Evolutionary conservation across 352 stramenopile genomes (phyloP), one percentile per base, ranked within the genome.

Genomic region (Aphanomyces euteiches): DNA sequence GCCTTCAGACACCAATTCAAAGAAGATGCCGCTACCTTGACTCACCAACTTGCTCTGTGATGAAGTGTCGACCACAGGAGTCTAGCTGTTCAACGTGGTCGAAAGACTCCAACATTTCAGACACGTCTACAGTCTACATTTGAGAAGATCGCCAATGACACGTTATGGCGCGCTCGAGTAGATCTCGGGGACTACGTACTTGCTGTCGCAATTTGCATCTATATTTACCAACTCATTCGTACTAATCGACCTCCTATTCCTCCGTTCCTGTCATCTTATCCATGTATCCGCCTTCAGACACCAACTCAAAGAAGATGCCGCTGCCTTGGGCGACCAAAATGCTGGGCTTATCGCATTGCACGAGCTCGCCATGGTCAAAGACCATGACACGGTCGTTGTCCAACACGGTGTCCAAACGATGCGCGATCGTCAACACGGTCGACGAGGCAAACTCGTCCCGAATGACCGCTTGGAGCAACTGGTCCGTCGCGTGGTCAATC

Each of bases 361-460:
- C 90, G 15, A 96, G 81, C 50, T 81, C 76, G 6, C 97, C 96
- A 37, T 88, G 73, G 66, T 98, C 96, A 64, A 99, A 86, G 13
- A 99, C 96, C 40, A 99, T 78, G 58, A 99, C 94, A 10, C 84
- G 83, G 75, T 99, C 96, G 53, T 91, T 97, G 77, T 98, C 96
- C 61, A 99, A 96, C 72, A 99, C 94, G 15, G 97, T 98, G 72
- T 99, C 90, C n/a, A 99, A 77, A 0, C 97, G 87, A 80, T 99
- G 96, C n/a, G 97, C 97, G 68, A 99, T 97, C 3, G 96, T 98
- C 21, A 99, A 67, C 21, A 99, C 79, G 1, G 98, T 99, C 50
- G 90, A 97, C 41, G 90, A 71, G 17, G 74, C 68, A 74, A 99
- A 99, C 67, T 88, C 85, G 28, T 77, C 69, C 40, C 83, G 80